Evolutionary conservation across 2,329 filamentous ascomycete genomes (phyloP), one percentile per base, ranked within the genome.

Genomic region (Claviceps spartinae): DNA sequence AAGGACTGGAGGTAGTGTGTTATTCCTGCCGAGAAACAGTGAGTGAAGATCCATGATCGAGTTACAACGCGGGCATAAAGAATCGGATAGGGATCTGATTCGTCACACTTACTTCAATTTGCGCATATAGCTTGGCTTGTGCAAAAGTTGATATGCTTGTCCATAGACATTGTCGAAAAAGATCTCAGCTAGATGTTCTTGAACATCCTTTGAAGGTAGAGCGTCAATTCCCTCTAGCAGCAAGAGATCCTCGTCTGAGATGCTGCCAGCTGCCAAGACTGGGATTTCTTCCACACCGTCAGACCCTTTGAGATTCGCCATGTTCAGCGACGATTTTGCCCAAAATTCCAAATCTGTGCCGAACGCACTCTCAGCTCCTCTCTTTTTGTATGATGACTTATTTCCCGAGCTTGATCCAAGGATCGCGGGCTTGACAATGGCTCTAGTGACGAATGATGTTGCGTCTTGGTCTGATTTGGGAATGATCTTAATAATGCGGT

Each of bases 131-230:
- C 90, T 97, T 40, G 93, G 91, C 65, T 96, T 97, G 69, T 98
- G 93, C 9, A 98, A 78, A 20, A 98, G 72, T 57, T 94, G 86
- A 65, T 97, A 98, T 37, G 88, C 87, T 64, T 97, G 93, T 8
- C 93, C 93, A 63, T 98, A 97, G 1, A 97, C 79, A 61, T 86
- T 90, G 62, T 97, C 91, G 62, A 97, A 98, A 64, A 94, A 98
- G 0, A 96, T 82, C 61, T 97, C 90, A 18, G 90, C 84, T 5
- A 98, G 75, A 67, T 97, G 91, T 63, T 95, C 86, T 64, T 97
- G 93, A 13, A 96, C 80, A 42, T 96, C 90, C 63, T 85, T 83
- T 0, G 87, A 75, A 1, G 93, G 93, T 14, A 98, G 69, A 52
- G 84, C 83, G 57, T 95, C 89, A 2, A 79, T 77, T 1, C 93